Percentiles rank a stretch among this genome's conserved stretches.
Conservation (phyloP, 805 yeast genomes). For the Candida easanensis region DNA sequence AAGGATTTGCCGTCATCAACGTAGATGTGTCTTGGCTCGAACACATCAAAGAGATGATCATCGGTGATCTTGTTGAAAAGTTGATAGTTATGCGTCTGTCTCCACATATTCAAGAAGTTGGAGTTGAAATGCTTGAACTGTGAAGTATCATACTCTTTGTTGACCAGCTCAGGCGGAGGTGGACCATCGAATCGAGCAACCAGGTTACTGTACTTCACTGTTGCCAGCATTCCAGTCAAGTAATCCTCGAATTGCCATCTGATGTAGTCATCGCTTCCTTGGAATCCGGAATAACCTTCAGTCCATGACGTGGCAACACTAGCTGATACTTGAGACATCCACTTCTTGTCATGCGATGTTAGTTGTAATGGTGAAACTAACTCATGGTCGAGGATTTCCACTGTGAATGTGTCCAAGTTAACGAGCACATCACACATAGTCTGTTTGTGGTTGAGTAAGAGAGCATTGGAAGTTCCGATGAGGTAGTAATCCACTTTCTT, state of each 20-base stretch:
- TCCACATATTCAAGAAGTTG: conserved; percentile 53
- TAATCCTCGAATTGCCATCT: conserved; percentile 90
- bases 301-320: conserved; percentile 35
- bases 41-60: conserved; percentile 64
- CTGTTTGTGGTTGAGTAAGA: conserved; percentile 63
- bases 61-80: conserved; percentile 59
- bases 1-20: conserved; percentile 20
- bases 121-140: conserved; percentile 41
- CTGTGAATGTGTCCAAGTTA: conserved; percentile 52
- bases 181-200: conserved; percentile 35
- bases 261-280: conserved; percentile 84
- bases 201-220: conserved; percentile 68
- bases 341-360: conserved; percentile 66
- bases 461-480: conserved; percentile 85
- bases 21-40: conserved; percentile 44
- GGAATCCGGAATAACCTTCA: conserved; percentile 45
- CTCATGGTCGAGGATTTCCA: conserved; percentile 45
- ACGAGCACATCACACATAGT: conserved; percentile 69
- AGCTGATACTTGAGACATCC: conserved; percentile 57
- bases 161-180: conserved; percentile 31
- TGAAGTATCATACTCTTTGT: conserved; percentile 28
- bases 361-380: conserved; percentile 44
- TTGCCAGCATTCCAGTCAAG: conserved; percentile 67
- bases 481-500: conserved; percentile 60
- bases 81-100: conserved; percentile 48